Base-by-base conservation (phyloP, 768 basidiomycete species). In the Phylloporus sp. region DNA sequence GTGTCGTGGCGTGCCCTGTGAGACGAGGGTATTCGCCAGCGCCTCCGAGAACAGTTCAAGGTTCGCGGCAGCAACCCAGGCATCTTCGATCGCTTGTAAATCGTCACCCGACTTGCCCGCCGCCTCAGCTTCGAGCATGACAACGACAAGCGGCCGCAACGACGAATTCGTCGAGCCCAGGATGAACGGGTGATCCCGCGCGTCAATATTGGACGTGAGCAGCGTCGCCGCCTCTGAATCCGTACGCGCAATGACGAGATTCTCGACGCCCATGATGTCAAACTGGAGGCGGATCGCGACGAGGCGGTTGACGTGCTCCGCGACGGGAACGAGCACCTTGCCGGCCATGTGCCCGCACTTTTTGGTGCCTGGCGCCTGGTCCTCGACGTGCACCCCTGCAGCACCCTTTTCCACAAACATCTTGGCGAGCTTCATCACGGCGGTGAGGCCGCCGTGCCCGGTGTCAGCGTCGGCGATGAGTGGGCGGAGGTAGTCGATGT, bases 391-490 rank as follows among this genome's bases (percentile, higher is more conserved):
- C 47, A 99, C 92, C 20, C 95, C 97, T 15, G 97, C 95, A 0
- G 97, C 97, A 56, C 97, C 95, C 62, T 93, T 91, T 74, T 99
- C 97, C 58, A 97, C 93, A 66, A 99, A 97, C 81, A 99, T 85
- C 74, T 99, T 99, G 52, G 97, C 84, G 55, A 99, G 84, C 74
- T 97, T 98, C 92, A 98, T 95, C 55, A 92, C 85, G 16, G 97
- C 94, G n/a, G 95, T 97, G 60, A 98, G 75, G 55, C 95, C 95
- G 62, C 95, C 95, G 66, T 98, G 95, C 6, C 95, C 95, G 22
- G 97, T 98, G 69, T 99, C 97, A 11, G 93, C 97, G 71, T 99
- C 97, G 16, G 97, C 95, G 57, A 99, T 76, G 58, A 99, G 80
- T 6, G 95, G 95, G 22, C 95, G 88, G 57, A 97, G 83, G 69